Conservation (phyloP, 805 yeast species). For the Crinitomyces ghanaensis region DNA sequence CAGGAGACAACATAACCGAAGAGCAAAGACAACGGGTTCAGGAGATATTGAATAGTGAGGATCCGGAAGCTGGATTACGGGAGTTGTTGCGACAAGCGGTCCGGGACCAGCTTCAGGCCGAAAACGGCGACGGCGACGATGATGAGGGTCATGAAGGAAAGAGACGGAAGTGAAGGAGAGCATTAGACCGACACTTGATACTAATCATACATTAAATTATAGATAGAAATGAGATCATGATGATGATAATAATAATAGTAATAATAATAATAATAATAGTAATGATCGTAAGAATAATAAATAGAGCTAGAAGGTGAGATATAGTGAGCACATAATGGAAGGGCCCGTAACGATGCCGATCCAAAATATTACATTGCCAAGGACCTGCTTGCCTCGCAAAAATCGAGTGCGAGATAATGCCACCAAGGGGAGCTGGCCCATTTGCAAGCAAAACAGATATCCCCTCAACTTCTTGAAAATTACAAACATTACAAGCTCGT, state of each 20-base stretch:
- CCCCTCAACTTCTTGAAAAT: conserved; percentile 73
- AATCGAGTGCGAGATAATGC: conserved; percentile 47
- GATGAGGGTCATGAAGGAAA: too few relatives aligned
- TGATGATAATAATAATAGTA: too few relatives aligned
- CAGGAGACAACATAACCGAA: conserved; percentile 34
- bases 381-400: conserved; percentile 34
- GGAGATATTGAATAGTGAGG: conserved; percentile 63
- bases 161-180: too few relatives aligned
- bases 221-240: too few relatives aligned
- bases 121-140: too few relatives aligned
- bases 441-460: conserved; percentile 67
- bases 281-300: background rate
- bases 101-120: conserved; percentile 44
- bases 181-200: too few relatives aligned
- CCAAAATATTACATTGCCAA: conserved; percentile 86
- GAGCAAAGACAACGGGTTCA: conserved; percentile 55
- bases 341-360: conserved; percentile 85
- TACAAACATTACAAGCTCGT: conserved; percentile 87
- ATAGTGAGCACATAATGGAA: conserved; percentile 72
- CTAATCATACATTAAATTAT: too few relatives aligned
- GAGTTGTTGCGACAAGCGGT: conserved; percentile 57
- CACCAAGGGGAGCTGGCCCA: conserved; percentile 78
- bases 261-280: too few relatives aligned
- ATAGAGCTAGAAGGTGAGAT: conserved; percentile 49
- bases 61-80: conserved; percentile 69